Evolutionary conservation across 2,329 filamentous ascomycete genomes (phyloP), one percentile per base, ranked within the genome.

Genomic region (Aureobasidium sp.): DNA sequence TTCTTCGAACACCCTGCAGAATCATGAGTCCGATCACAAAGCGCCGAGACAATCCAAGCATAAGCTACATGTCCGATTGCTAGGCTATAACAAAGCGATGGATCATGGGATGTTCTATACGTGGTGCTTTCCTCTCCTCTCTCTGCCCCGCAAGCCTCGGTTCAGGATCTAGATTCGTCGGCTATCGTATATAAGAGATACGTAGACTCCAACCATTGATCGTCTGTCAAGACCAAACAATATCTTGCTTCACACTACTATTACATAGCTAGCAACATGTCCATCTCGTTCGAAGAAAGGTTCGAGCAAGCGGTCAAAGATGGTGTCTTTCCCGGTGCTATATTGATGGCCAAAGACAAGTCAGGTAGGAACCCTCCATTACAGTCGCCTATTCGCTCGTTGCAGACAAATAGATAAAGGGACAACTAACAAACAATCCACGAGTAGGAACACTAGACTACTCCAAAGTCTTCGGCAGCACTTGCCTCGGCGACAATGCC

Each of bases 251-350:
- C 29, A 29, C 29, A 29, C 5, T 29, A n/a, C 5, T 29, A 29
- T 29, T 4, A 42, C 1, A 22, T 20, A 20, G 1, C 11, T 14
- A 12, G 14, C 15, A 29, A 68, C 67, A 67, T 61, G 41, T 22
- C 41, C 3, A 9, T 62, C 34, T 51, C 63, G 3, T 44, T 72
- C 15, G 68, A 72, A 61, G 58, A 66, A 39, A 63, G 62, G 15
- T 66, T 73, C 17, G 67, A 67, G 17, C 62, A 71, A 61, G 69
- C 64, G 25, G 67, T 72, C 31, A 64, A 67, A 37, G 70, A 70
- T 41, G 70, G 68, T 14, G 71, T 71, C 51, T 65, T 72, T 4
- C 69, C 71, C 15, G 67, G 71, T 49, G 70, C 67, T 0, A 65
- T 72, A 20, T 65, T 73, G 29, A 64, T 63, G 55, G 70, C 70